Evolutionary conservation across 805 yeast species (phyloP).

Genomic region (Wickerhamomyces subpelliculosus): DNA sequence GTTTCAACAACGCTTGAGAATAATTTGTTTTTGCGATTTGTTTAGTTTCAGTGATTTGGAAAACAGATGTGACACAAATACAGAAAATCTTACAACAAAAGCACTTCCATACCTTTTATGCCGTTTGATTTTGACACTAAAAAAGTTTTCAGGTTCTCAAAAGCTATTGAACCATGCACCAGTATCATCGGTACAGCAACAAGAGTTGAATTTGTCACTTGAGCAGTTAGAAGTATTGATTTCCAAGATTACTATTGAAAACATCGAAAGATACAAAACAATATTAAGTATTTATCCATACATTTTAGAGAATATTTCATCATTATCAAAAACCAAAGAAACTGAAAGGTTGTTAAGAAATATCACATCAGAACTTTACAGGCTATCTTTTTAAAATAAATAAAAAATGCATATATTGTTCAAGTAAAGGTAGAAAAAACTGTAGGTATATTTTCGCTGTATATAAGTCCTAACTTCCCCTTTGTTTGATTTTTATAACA

Average conservation of each 20-base stretch:
- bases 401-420: background rate
- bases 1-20: constrained; percentile 42
- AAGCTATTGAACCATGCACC: constrained; percentile 57
- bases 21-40: constrained; percentile 49
- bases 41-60: constrained; percentile 29
- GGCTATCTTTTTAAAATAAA: background rate
- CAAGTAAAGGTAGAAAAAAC: background rate
- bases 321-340: background rate
- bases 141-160: constrained; percentile 59
- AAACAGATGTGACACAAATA: constrained; percentile 2
- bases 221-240: constrained; percentile 33
- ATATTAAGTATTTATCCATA: background rate
- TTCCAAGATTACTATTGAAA: constrained; percentile 1
- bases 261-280: background rate
- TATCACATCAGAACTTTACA: background rate
- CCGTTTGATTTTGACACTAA: constrained; percentile 53
- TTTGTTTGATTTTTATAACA: background rate
- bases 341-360: background rate
- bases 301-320: background rate
- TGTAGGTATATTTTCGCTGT: background rate
- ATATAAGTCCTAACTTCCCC: background rate
- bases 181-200: constrained; percentile 53
- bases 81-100: constrained; percentile 16
- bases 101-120: constrained; percentile 44
- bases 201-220: constrained; percentile 48